Evolutionary conservation across 805 yeast genomes (phyloP), one percentile per base, ranked within the genome.

Genomic region (Nakazawaea anatomiae): DNA sequence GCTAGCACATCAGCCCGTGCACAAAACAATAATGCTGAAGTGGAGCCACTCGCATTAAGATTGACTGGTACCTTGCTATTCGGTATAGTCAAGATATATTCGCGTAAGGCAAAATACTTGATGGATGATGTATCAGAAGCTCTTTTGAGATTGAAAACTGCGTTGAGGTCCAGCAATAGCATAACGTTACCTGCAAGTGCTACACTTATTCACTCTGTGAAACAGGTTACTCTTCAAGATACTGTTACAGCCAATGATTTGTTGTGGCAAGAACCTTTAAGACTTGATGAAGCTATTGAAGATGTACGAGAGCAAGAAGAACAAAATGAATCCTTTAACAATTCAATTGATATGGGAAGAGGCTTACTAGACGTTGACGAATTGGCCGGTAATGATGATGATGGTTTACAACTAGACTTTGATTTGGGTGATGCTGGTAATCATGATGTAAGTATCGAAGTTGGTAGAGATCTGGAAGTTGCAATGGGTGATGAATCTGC

Each of bases 1-100:
- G 82, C 79, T 41, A 73, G 69, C 32, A 66, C 79, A 5, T 64
- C 73, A 30, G 55, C 54, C 43, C 49, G 38, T 45, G 36, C 47
- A 32, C 50, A 45, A 12, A 46, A 30, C 34, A 35, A 38, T 8
- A 50, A 53, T 6, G 58, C 55, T 7, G 61, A 60, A 10, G 59
- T 66, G 2, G 85, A 82, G 47, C 82, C 89, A 9, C 74, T 90
- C 51, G 88, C 96, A 0, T 72, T 90, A 47, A 74, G 96, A 51
- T 73, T 89, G 29, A 86, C 96, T 1, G 96, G 96, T 4, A 96
- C 90, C 62, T 72, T 91, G 48, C 71, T 91, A 39, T 81, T 87
- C 50, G 97, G 97, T 47, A 89, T 91, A 4, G 95, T 89, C 36
- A 75, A 89, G 52, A 91, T 91, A 27, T 91, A 89, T 66, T 83